phyloP scores from a whole-genome alignment of 108 stramenopile genomes.

The Pseudonitzschia delicatissima region DNA sequence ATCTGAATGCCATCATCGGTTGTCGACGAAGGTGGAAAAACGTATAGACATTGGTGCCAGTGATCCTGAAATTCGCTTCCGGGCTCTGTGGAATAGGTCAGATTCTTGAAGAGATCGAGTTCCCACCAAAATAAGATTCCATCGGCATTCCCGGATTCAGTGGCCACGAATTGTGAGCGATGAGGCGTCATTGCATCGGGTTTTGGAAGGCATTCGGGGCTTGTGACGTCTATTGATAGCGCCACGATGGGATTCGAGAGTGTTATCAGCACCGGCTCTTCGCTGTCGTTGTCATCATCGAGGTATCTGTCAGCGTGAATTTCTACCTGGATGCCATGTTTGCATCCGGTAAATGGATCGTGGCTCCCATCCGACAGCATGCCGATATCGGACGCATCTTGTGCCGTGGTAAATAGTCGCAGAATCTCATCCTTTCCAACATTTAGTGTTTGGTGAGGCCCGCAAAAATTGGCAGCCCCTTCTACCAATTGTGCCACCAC shows the following conservation, averaged over 20 bases:
- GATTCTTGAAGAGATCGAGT: conserved; percentile 48
- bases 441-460: conserved; percentile 15
- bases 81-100: conserved; percentile 32
- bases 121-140: conserved; percentile 88
- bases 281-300: conserved; percentile 3
- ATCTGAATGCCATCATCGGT: background rate
- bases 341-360: background rate
- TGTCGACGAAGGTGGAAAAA: conserved; percentile 34
- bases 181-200: conserved; percentile 34
- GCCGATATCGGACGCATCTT: background rate
- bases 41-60: conserved; percentile 77
- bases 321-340: conserved; percentile 31
- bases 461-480: conserved; percentile 21
- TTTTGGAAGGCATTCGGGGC: conserved; percentile 41
- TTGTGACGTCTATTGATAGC: conserved; percentile 61
- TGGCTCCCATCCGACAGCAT: conserved; percentile 6
- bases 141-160: conserved; percentile 45
- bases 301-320: conserved; percentile 33
- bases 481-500: conserved; percentile 64
- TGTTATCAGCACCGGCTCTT: conserved; percentile 13
- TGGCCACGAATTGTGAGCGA: conserved; percentile 19
- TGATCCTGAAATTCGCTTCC: conserved; percentile 77
- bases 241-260: conserved; percentile 51
- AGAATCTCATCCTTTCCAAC: background rate
- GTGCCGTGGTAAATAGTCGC: background rate